Base-by-base conservation (phyloP, 768 basidiomycete species). In the Trametes villosa region DNA sequence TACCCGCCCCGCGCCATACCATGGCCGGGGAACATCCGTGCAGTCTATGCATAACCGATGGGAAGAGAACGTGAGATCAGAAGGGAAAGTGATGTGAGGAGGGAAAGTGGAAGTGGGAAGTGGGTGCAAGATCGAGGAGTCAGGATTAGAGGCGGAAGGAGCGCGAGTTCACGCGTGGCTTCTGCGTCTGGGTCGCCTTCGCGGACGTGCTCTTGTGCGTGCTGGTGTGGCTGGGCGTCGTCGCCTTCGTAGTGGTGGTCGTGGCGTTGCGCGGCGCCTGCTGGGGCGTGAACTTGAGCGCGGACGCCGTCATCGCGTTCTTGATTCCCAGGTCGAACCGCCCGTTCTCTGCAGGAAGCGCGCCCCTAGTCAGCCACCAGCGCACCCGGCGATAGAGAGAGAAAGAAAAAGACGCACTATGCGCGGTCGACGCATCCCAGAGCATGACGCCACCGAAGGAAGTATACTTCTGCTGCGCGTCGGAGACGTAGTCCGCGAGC, bases 391-490 rank as follows among this genome's bases (percentile, higher is more conserved):
- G 31, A 6, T 55, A 36, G 53, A 24, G 6, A 17, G 45, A 44
- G 31, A n/a, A n/a, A n/a, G 29, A 13, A 48, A 9, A 22, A 20
- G 22, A 60, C 63, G 49, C 45, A 64, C 63, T 34, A 45, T 64
- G 31, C 17, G 63, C 63, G 30, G 58, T 60, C 38, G 69, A 70
- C 18, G 74, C 75, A 61, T 76, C 75, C 75, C 75, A 77, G 50
- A 76, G 65, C 76, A 77, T 77, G 11, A 86, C 81, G 9, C 86
- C 86, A 22, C 86, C 84, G 61, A 87, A 87, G 1, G 84, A 85
- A 2, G 85, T 81, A 72, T 83, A 87, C 59, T 81, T 82, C 31
- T 75, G 72, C 41, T 82, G 81, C 75, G 83, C 85, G 57, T 79
- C 70, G 33, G 75, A 70, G 26, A 82, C 76, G 47, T 83, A 82